Evolutionary conservation across 768 basidiomycete genomes (phyloP), one percentile per base, ranked within the genome.

Genomic region (Tylopilus intermedius): DNA sequence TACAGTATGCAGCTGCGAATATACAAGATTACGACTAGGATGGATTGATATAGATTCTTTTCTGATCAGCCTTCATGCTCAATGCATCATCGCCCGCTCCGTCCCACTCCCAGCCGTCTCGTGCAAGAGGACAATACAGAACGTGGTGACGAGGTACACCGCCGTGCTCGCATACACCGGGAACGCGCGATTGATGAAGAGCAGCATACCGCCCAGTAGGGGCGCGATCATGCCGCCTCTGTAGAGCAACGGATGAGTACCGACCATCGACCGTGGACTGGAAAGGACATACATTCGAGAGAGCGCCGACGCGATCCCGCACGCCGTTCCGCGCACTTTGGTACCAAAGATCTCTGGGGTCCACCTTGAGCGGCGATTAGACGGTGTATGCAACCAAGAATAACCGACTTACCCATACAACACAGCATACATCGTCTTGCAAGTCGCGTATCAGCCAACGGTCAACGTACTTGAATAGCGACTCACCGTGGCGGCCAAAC

Each of bases 171-270:
- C 76, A 57, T 89, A 90, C 24, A 93, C 88, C 0, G 90, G 90
- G 48, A 90, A 74, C 1, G 86, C 77, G 8, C 78, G 74, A 62
- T 84, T 73, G 42, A 91, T 71, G 66, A 79, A 77, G 33, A 94
- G 76, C 5, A 94, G 77, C 21, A 72, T 65, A 0, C 91, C 91
- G 1, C 91, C 91, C 5, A 88, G 67, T 33, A 93, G 75, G 1
- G 91, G 91, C 0, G 90, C 91, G 29, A 90, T 84, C 84, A 94
- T 92, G 5, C 91, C 91, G 8, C 90, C 88, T 67, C 90, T 93
- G 71, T 5, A 11, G 1, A 2, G 13, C 33, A 33, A 14, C 13
- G n/a, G n/a, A n/a, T 37, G 37, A 37, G 37, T 15, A 37, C 8
- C 38, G 38, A 18, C 6, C 38, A 18, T 37, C 13, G 38, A 1